phyloP scores from a whole-genome alignment of 2,329 filamentous ascomycete species.

The Claviceps pusilla region DNA sequence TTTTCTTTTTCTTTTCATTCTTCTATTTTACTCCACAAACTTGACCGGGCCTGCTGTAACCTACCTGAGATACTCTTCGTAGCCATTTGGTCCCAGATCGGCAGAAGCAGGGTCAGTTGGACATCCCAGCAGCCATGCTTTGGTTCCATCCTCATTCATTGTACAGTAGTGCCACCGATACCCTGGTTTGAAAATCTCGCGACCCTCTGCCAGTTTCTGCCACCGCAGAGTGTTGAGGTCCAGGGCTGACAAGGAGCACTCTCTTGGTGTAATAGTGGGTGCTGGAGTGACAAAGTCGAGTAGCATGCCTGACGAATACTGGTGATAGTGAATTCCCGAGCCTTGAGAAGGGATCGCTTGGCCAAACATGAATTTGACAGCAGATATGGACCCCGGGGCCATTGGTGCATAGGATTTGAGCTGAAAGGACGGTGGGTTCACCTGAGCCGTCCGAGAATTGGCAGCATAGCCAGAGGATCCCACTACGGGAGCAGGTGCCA shows the following conservation, averaged over 20 bases:
- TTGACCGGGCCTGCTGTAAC: constrained; percentile 4
- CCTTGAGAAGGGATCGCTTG: constrained; percentile 76
- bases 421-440: constrained; percentile 51
- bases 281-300: constrained; percentile 91
- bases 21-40: too few species aligned
- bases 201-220: constrained; percentile 88
- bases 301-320: constrained; percentile 82
- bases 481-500: constrained; percentile 34
- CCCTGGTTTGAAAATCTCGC: constrained; percentile 80
- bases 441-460: constrained; percentile 52
- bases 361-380: constrained; percentile 70
- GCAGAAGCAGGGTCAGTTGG: constrained; percentile 55
- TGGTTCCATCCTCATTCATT: constrained; percentile 86
- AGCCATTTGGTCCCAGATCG: constrained; percentile 51
- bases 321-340: constrained; percentile 86
- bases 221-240: constrained; percentile 78
- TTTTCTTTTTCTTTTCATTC: too few species aligned
- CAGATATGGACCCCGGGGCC: constrained; percentile 78
- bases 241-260: constrained; percentile 80
- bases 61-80: constrained; percentile 72
- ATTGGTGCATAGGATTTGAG: constrained; percentile 63
- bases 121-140: constrained; percentile 92
- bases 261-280: constrained; percentile 67
- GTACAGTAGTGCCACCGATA: constrained; percentile 98
- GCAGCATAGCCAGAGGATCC: constrained; percentile 51